Base-by-base conservation (phyloP, 345 rosid genomes). In the Eucalyptus curtisii region DNA sequence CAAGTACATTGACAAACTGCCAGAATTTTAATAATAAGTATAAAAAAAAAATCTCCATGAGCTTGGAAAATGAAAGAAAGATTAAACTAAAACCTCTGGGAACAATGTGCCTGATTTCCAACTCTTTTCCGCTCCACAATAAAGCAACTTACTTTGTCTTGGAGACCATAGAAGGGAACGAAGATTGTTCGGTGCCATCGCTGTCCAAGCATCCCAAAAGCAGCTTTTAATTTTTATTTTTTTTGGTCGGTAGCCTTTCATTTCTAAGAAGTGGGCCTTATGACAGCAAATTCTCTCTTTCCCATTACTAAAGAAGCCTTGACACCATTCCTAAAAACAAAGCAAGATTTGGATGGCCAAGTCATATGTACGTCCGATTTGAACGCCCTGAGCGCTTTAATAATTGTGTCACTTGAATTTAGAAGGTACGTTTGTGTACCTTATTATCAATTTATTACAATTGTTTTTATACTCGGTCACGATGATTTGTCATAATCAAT, bases 381-480 rank as follows among this genome's bases (percentile, higher is more conserved):
- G 15, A 57, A 57, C 3, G 59, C 27, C 27, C 27, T 4, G 59
- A 22, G 27, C 61, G 15, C 66, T 57, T 57, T 25, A 59, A 59
- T 59, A 11, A 59, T 59, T 1, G 0, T 0, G 15, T 59, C 66
- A 25, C n/a, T 59, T 7, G 66, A 59, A 59, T n/a, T 52, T 52
- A 19, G 0, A n/a, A n/a, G 37, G 40, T n/a, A n/a, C 2, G 16
- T 64, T 64, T 0, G 20, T n/a, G 20, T n/a, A 14, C 76, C 2
- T 0, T 64, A 15, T 0, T 3, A 7, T 14, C 37, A 30, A 31
- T 2, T 64, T 64, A 10, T n/a, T 64, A 13, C 37, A n/a, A 30
- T 64, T 59, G 1, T 27, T 64, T 64, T 64, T 14, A 64, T 6
- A 64, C 37, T 64, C 0, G 3, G 5, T 64, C 15, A 64, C 0